Evolutionary conservation across 1,139 yeast genomes (phyloP), one percentile per base, ranked within the genome.

Genomic region (Sugiyamaella grinbergsii): DNA sequence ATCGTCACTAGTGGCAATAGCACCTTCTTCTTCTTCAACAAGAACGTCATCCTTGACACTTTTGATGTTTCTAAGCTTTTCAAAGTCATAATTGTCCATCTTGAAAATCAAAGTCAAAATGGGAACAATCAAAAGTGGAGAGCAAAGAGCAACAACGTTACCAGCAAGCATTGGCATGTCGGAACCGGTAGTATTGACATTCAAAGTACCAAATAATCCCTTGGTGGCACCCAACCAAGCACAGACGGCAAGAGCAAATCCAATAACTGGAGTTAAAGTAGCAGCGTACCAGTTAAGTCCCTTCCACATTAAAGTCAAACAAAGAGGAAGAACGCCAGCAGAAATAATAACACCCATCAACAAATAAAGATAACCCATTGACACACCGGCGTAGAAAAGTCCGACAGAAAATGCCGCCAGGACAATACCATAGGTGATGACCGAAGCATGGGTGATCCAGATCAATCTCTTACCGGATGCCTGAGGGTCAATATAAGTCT

Each of bases 91-190:
- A 64, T 85, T 77, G 59, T 83, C 90, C 13, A 85, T 83, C 56
- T 81, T 81, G 6, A 72, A 56, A 19, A 64, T 69, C 42, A 75
- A 72, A 0, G 94, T 85, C 49, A 90, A 71, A 4, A 85, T 61
- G 11, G 95, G 91, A 50, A 83, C 74, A 53, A 83, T 74, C 16
- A 90, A 67, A 29, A 79, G 62, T n/a, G 96, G 96, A 1, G 90
- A 78, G 50, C 82, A 74, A 55, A 90, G 72, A 0, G 96, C 93
- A 49, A 87, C 89, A 42, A 87, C 81, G 64, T 88, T 89, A 53
- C 96, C 96, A 2, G 86, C 82, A 56, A 88, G 75, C 95, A 87
- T 87, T 26, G 95, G 84, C 65, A 85, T 78, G 65, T 87, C 93
- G 57, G 77, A 78, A 56, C 89, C 88, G 19, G 95, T 80, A 43